Evolutionary conservation across 148 eudicot genomes (phyloP), one percentile per base, ranked within the genome.

Genomic region (Oxyria digyna): DNA sequence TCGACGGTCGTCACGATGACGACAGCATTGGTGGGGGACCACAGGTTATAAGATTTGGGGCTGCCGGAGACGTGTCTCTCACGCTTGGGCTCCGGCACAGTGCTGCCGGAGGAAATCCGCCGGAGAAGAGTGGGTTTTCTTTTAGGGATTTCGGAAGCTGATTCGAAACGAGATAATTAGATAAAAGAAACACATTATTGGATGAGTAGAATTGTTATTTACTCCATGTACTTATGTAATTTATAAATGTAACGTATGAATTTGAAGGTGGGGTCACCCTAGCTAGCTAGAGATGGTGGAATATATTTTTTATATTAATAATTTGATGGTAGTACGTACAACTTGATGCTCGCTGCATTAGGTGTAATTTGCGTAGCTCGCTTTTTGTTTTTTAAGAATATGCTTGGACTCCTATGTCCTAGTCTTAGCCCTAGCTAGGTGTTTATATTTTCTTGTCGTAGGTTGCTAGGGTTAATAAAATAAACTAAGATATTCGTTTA

Each of bases 11-110:
- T 8, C 21, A 18, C 20, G 26, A 37, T 38, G 35, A 45, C 35
- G 69, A 29, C 20, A 13, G 21, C 8, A 13, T 8, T 3, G 54
- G 18, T 6, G 55, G 14, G 10, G 67, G 67, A 3, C 26, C 48
- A 11, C 65, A 70, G 14, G 63, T 75, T 64, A 67, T 75, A 48
- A 71, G 78, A 15, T 72, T 76, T 18, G 75, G 79, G 63, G 40
- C 69, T 10, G 43, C 72, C 38, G 79, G 79, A 6, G 79, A 76
- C 20, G 79, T 76, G 63, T 76, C 79, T 0, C 72, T 76, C 31
- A 76, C 79, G 1, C 42, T 76, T 26, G 79, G 79, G 48, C 79
- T 76, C 57, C 75, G 69, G 0, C 79, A 76, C 62, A 57, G 74
- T 37, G 75, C 68, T 15, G 45, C 43, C 31, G 68, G 68, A 2